Percentiles rank a stretch among this genome's conserved stretches.
Conservation (phyloP, 768 basidiomycete genomes). For the Chalciporus chontae region DNA sequence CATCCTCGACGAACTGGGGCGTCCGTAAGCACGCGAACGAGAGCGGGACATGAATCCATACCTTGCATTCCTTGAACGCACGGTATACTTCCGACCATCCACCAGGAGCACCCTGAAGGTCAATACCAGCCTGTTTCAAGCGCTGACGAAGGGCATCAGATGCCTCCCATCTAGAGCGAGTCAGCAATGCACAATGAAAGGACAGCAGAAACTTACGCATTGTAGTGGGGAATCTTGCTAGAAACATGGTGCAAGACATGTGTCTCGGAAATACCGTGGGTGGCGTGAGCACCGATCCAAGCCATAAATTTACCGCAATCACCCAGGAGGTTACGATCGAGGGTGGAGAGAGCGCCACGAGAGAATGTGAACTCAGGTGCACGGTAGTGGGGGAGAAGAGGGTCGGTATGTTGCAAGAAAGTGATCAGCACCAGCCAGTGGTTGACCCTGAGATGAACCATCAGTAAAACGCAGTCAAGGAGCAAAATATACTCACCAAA, state of each 20-base stretch:
- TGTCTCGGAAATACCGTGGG: conserved; percentile 93
- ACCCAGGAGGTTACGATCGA: conserved; percentile 80
- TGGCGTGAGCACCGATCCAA: conserved; percentile 81
- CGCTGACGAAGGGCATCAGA: conserved; percentile 78
- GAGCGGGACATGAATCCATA: conserved; percentile 13
- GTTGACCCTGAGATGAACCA: conserved; percentile 54
- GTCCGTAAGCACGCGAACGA: not conserved
- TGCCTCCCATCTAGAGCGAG: conserved; percentile 74
- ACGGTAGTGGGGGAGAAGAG: conserved; percentile 91
- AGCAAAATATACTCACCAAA: conserved; percentile 48
- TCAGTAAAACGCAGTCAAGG: not conserved
- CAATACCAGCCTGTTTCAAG: conserved; percentile 54
- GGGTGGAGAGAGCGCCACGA: conserved; percentile 88
- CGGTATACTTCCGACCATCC: conserved; percentile 81
- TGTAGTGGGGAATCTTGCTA: conserved; percentile 95
- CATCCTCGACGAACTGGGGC: conserved; percentile 84
- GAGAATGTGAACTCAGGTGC: conserved; percentile 87
- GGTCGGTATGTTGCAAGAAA: conserved; percentile 98
- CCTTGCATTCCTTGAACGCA: conserved; percentile 76
- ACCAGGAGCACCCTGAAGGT: conserved; percentile 67
- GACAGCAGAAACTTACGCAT: conserved; percentile 47
- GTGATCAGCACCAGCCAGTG: conserved; percentile 97
- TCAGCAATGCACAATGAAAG: not conserved
- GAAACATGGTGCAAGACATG: conserved; percentile 90
- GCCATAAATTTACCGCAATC: conserved; percentile 76